Percentiles rank a stretch among this genome's conserved stretches.
These are phyloP conservation scores for Schwanniomyces yamadae DNA, from an alignment of 805 yeast species.

Conservation along the genomic window DNA sequence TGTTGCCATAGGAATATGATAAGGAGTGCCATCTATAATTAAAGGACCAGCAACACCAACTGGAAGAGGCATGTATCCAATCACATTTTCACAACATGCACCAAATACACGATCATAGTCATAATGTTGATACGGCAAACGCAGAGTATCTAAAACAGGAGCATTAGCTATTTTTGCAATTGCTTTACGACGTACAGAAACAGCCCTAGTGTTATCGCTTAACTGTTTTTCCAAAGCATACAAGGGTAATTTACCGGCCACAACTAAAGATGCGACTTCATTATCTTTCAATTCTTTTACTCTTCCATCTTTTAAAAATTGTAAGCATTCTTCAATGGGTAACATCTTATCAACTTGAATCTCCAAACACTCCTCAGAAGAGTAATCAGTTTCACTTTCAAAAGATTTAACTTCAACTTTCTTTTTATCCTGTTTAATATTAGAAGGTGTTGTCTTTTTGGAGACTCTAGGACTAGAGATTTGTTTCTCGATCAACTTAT, in stretches of 20 bases:
- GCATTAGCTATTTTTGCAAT: constrained; percentile 81
- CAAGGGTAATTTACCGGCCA: constrained; percentile 77
- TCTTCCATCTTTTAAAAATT: constrained; percentile 67
- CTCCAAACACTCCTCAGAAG: constrained; percentile 29
- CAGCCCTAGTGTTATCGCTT: constrained; percentile 89
- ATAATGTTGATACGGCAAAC: constrained; percentile 77
- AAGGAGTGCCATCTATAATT: constrained; percentile 82
- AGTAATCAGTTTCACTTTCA: constrained; percentile 15
- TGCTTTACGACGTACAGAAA: constrained; percentile 87
- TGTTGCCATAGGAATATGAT: constrained; percentile 97
- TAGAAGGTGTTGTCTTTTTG: background rate
- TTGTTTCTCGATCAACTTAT: constrained; percentile 40
- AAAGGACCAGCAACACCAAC: constrained; percentile 98
- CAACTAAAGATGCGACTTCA: constrained; percentile 71
- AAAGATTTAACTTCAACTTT: constrained; percentile 2
- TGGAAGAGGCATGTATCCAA: constrained; percentile 95
- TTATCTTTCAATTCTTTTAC: constrained; percentile 64
- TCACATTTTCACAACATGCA: constrained; percentile 98
- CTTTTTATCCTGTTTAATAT: background rate
- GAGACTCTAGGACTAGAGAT: constrained; percentile 27
- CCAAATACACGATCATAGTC: constrained; percentile 97
- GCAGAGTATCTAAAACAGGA: constrained; percentile 67
- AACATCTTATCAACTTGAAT: constrained; percentile 19
- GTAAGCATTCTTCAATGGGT: constrained; percentile 61
- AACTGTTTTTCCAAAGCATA: constrained; percentile 94